These are phyloP conservation scores for Rhodotorula babjevae DNA, from an alignment of 768 basidiomycete genomes.

Conservation along the genomic window DNA sequence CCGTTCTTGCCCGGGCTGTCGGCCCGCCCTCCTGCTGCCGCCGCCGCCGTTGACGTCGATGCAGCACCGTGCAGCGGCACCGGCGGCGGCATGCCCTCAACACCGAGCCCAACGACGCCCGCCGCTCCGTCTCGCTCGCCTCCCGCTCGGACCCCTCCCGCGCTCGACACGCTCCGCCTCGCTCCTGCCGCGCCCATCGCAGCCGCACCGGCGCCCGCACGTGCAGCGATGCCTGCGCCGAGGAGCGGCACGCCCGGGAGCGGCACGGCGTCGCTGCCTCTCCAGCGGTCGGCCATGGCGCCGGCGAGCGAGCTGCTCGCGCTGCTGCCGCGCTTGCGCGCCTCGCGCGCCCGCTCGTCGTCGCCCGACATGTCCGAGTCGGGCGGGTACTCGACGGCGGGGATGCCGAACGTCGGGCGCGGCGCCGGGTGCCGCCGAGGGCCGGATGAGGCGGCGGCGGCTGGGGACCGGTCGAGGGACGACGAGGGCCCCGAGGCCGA, in stretches of 20 bases:
- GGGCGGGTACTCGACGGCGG: constrained; percentile 7
- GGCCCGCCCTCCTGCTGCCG: neutral
- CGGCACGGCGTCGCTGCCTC: constrained; percentile 11
- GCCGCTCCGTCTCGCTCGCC: no score
- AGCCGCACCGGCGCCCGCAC: no score
- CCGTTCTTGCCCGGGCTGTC: neutral
- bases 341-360: neutral
- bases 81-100: neutral
- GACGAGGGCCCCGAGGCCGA: neutral
- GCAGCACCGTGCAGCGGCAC: neutral
- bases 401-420: constrained; percentile 25
- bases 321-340: constrained; percentile 21
- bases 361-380: neutral
- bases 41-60: neutral
- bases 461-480: no score
- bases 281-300: neutral
- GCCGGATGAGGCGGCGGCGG: neutral
- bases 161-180: no score
- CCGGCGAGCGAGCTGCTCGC: constrained; percentile 25
- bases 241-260: neutral
- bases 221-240: neutral
- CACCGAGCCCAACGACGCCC: neutral
- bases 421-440: neutral
- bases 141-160: neutral
- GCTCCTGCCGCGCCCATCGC: no score